A percentile compares a stretch with the other conserved stretches of the same genome.
These are phyloP conservation scores for Sherardia arvensis DNA, from an alignment of 257 asterid species.

Conservation along the genomic window DNA sequence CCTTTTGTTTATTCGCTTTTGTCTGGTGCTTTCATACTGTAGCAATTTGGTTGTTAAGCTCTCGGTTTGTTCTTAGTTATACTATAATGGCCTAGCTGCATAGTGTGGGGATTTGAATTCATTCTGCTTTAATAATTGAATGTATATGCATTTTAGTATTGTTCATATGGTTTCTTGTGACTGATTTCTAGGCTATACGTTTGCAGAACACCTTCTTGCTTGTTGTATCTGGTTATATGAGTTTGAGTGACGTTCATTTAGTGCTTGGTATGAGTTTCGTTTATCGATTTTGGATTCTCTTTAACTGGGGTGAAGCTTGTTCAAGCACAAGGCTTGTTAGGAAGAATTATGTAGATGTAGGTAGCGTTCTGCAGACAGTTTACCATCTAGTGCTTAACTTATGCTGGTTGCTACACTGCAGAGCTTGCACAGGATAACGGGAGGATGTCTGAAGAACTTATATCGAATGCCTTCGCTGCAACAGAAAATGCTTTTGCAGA, in stretches of 20 bases:
- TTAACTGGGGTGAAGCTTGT: not conserved
- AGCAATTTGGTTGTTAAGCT: not conserved
- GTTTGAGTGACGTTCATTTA: not conserved
- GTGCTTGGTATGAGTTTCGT: too few relatives aligned
- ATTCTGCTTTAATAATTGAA: too few relatives aligned
- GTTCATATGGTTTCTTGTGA: not conserved
- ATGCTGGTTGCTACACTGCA: constrained; percentile 17
- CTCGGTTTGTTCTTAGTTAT: not conserved
- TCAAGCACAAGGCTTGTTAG: not conserved
- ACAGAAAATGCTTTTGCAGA: constrained; percentile 58
- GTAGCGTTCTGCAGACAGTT: too few relatives aligned
- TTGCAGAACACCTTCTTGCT: not conserved
- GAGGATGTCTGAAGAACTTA: constrained; percentile 40
- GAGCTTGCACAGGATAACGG: constrained; percentile 57
- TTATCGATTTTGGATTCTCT: not conserved
- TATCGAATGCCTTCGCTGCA: constrained; percentile 42
- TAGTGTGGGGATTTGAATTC: too few relatives aligned
- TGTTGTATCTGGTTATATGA: not conserved
- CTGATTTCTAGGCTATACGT: not conserved
- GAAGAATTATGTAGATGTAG: too few relatives aligned
- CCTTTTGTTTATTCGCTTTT: not conserved
- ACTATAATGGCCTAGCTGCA: too few relatives aligned
- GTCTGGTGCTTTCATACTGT: not conserved
- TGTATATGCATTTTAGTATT: too few relatives aligned
- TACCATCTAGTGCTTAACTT: too few relatives aligned